A percentile compares a stretch with the other conserved stretches of the same genome.
Conservation (phyloP, 208 protist genomes). For the Acanthamoeba triangularis region DNA sequence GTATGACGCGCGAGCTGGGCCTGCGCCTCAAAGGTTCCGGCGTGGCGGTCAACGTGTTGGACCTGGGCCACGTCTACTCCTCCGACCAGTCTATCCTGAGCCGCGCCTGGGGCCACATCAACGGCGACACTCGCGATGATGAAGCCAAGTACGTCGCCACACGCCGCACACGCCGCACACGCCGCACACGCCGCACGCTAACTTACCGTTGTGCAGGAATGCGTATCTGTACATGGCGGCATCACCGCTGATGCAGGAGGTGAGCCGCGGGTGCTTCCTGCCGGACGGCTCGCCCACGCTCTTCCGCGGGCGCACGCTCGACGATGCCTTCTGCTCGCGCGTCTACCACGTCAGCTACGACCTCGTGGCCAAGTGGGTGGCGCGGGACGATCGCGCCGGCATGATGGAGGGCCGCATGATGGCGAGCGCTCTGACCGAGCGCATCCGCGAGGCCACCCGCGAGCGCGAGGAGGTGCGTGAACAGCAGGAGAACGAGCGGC, state of each 20-base stretch:
- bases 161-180: background rate
- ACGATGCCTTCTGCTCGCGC: background rate
- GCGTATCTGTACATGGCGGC: conserved; percentile 2
- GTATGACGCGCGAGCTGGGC: conserved; percentile 19
- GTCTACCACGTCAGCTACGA: background rate
- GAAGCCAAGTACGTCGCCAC: background rate
- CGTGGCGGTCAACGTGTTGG: conserved; percentile 11
- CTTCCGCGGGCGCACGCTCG: background rate
- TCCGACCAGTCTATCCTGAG: background rate
- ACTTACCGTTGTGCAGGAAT: no score
- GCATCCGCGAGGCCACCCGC: background rate
- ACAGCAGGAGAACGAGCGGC: background rate
- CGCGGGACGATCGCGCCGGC: background rate
- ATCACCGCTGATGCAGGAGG: conserved; percentile 20
- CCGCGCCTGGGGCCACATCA: background rate
- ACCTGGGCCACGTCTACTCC: background rate
- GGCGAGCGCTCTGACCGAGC: background rate
- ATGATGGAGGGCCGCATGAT: conserved; percentile 19
- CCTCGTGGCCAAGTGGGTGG: background rate
- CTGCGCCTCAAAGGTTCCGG: background rate
- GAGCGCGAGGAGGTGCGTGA: background rate
- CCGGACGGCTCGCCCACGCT: background rate
- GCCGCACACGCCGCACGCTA: background rate
- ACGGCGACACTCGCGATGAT: background rate
- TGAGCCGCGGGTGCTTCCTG: conserved; percentile 14